Evolutionary conservation across 345 rosid species (phyloP).

Genomic region (Raphanus sativus): DNA sequence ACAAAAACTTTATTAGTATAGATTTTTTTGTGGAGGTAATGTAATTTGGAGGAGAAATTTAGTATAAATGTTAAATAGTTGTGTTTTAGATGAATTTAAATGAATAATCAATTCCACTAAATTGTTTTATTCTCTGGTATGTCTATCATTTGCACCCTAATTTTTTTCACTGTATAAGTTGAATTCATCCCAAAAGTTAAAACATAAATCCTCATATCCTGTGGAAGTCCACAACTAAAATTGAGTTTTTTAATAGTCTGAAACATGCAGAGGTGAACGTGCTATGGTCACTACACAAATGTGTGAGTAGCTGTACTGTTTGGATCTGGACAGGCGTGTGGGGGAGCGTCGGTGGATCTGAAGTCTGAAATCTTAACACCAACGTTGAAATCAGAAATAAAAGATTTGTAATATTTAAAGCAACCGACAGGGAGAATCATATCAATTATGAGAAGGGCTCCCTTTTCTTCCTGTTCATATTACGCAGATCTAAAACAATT

Average conservation of each 20-base stretch:
- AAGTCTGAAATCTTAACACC: not conserved
- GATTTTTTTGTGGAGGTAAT: too few species aligned
- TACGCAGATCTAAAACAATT: conserved; percentile 25
- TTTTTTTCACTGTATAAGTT: not conserved
- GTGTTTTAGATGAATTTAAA: not conserved
- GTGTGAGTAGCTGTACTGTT: not conserved
- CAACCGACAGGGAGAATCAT: conserved; percentile 31
- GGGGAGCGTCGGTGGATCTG: conserved; percentile 38
- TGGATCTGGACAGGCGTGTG: conserved; percentile 27
- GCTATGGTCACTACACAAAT: not conserved
- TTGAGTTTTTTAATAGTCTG: not conserved
- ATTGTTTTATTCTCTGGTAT: too few species aligned
- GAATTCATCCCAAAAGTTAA: not conserved
- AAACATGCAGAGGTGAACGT: not conserved
- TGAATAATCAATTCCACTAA: not conserved
- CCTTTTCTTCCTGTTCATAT: not conserved
- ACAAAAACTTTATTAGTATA: too few species aligned
- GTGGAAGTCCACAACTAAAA: not conserved
- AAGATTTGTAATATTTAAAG: conserved; percentile 6
- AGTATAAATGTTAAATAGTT: not conserved
- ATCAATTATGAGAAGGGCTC: conserved; percentile 13
- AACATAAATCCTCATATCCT: not conserved
- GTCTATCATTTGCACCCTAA: not conserved
- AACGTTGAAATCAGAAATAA: not conserved
- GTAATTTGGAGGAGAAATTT: too few species aligned